Evolutionary conservation across 305 asterid species (phyloP).

Genomic region (Fraxinus greggii): DNA sequence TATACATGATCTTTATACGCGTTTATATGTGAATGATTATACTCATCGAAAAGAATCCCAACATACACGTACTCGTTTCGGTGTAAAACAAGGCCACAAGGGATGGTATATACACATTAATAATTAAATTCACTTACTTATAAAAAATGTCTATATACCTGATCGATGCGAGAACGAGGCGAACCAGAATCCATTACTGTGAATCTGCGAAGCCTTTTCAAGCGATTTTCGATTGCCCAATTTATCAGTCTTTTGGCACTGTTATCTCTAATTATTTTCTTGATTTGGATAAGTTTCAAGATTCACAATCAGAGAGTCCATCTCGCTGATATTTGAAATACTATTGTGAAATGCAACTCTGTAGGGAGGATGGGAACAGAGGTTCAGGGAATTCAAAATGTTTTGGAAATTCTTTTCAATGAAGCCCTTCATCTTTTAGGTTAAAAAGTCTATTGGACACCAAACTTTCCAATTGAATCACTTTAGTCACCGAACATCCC

Average conservation of each 20-base stretch:
- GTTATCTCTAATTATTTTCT: neutral
- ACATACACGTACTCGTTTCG: neutral
- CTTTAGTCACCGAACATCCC: neutral
- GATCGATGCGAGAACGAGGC: conserved; percentile 65
- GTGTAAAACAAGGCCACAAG: neutral
- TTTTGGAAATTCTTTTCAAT: conserved; percentile 20
- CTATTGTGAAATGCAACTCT: neutral
- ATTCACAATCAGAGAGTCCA: neutral
- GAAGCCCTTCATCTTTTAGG: conserved; percentile 18
- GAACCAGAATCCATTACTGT: conserved; percentile 56
- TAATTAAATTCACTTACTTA: neutral
- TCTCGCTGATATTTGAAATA: neutral
- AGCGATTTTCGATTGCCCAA: conserved; percentile 11
- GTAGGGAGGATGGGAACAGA: conserved; percentile 10
- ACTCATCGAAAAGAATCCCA: neutral
- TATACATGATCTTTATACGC: neutral
- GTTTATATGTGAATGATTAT: neutral
- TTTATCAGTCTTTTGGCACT: neutral
- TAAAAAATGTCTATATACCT: conserved; percentile 35
- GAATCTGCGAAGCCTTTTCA: conserved; percentile 23
- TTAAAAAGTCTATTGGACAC: neutral
- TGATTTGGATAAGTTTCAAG: neutral
- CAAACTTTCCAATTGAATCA: neutral
- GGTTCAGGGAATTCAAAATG: conserved; percentile 33
- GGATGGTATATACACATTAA: neutral